Percentiles rank a stretch among this genome's conserved stretches.
phyloP scores from a whole-genome alignment of 164 flowering plant species.

The Chimonanthus salicifolius region DNA sequence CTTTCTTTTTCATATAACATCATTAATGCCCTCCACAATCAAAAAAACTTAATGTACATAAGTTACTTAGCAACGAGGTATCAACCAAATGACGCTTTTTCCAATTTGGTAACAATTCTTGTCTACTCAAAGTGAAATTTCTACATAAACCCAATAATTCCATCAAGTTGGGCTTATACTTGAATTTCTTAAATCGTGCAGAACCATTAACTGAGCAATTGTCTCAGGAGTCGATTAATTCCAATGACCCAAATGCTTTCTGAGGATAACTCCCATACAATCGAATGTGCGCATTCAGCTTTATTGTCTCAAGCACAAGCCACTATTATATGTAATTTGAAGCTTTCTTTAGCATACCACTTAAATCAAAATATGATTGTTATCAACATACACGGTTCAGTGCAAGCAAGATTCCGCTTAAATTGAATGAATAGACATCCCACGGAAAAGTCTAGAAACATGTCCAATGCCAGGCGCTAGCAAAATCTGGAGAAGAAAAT shows the following conservation, averaged over 20 bases:
- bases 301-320: not conserved
- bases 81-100: slow-evolving; percentile 29
- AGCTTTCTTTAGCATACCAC: not conserved
- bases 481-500: not conserved
- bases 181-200: not conserved
- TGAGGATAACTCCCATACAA: not conserved
- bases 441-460: not conserved
- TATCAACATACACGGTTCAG: not conserved
- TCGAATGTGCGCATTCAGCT: not conserved
- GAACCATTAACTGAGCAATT: slow-evolving; percentile 2
- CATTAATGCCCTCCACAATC: slow-evolving; percentile 20
- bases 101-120: slow-evolving; percentile 36
- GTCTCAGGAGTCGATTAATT: not conserved
- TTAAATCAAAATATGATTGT: too few relatives aligned
- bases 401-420: not conserved
- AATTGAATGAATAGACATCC: not conserved
- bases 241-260: not conserved
- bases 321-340: not conserved
- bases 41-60: slow-evolving; percentile 9
- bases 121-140: slow-evolving; percentile 10
- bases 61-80: slow-evolving; percentile 6
- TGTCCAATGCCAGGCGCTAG: not conserved
- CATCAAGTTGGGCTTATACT: not conserved
- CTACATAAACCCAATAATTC: slow-evolving; percentile 9
- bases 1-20: slow-evolving; percentile 31